A percentile compares a stretch with the other conserved stretches of the same genome.
Conservation (phyloP, 176 grass and related monocot species). For the Cenchrus fungigraminus region DNA sequence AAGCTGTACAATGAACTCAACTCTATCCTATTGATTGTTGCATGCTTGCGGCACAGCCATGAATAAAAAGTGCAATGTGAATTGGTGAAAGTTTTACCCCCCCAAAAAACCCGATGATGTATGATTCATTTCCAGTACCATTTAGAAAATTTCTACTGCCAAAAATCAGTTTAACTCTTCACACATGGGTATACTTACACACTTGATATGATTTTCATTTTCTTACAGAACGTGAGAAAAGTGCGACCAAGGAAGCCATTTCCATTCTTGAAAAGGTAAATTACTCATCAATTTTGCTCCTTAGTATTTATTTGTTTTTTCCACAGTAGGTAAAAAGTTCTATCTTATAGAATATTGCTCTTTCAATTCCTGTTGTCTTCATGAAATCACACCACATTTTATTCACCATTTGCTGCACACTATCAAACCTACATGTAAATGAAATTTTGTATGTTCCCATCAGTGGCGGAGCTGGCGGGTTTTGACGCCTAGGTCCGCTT, state of each 20-base stretch:
- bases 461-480: too few species aligned
- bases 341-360: not conserved
- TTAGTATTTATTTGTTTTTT: slow-evolving; percentile 42
- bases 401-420: slow-evolving; percentile 11
- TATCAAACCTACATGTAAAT: not conserved
- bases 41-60: too few species aligned
- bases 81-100: too few species aligned
- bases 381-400: not conserved
- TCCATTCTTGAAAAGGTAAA: slow-evolving; percentile 77
- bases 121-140: not conserved
- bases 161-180: slow-evolving; percentile 11
- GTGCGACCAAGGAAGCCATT: slow-evolving; percentile 95
- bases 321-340: slow-evolving; percentile 5
- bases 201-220: slow-evolving; percentile 24
- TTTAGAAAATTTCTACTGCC: slow-evolving; percentile 6
- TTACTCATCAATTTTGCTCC: slow-evolving; percentile 16
- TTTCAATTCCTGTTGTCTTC: slow-evolving; percentile 9
- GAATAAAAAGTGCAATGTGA: too few species aligned
- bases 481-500: too few species aligned
- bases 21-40: too few species aligned
- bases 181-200: not conserved
- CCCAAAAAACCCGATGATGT: too few species aligned
- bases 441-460: slow-evolving; percentile 7
- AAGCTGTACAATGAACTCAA: not conserved
- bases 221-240: slow-evolving; percentile 90